Conservation (phyloP, 2,329 filamentous ascomycete species). For the Byssochlamys sp. region DNA sequence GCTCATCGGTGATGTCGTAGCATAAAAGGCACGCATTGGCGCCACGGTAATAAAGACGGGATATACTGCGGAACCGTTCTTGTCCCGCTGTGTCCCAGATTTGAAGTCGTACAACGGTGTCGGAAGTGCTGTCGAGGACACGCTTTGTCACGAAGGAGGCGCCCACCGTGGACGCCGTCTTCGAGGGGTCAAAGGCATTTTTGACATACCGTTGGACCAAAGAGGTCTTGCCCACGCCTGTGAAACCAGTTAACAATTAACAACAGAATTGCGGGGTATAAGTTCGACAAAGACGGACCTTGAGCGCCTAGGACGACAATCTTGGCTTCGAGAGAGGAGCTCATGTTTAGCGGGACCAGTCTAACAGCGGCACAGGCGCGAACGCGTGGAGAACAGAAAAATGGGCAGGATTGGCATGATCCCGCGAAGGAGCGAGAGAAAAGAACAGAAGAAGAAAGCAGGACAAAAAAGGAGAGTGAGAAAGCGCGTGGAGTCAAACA, state of each 20-base stretch:
- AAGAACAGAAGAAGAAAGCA: not conserved
- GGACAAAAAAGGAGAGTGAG: not conserved
- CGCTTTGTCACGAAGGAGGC: constrained; percentile 72
- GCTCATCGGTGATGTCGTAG: constrained; percentile 82
- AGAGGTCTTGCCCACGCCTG: constrained; percentile 45
- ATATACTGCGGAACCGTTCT: constrained; percentile 89
- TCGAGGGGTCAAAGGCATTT: constrained; percentile 34
- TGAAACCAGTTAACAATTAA: not conserved
- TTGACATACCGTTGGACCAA: constrained; percentile 43
- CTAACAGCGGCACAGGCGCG: constrained; percentile 16
- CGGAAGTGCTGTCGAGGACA: constrained; percentile 71
- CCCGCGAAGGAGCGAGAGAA: constrained; percentile 6
- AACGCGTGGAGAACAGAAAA: constrained; percentile 14
- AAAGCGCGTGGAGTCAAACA: not conserved
- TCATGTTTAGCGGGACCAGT: constrained; percentile 25
- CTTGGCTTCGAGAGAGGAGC: constrained; percentile 43
- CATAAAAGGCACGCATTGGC: constrained; percentile 89
- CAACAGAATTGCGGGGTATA: not conserved
- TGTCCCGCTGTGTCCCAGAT: constrained; percentile 97
- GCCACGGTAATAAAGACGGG: constrained; percentile 88
- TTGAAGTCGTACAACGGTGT: constrained; percentile 79
- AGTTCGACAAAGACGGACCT: constrained; percentile 23
- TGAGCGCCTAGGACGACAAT: constrained; percentile 45
- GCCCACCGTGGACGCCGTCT: constrained; percentile 58
- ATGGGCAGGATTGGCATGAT: constrained; percentile 23